A percentile compares a stretch with the other conserved stretches of the same genome.
phyloP scores from a whole-genome alignment of 106 monocot species.

The Dioscorea alata region DNA sequence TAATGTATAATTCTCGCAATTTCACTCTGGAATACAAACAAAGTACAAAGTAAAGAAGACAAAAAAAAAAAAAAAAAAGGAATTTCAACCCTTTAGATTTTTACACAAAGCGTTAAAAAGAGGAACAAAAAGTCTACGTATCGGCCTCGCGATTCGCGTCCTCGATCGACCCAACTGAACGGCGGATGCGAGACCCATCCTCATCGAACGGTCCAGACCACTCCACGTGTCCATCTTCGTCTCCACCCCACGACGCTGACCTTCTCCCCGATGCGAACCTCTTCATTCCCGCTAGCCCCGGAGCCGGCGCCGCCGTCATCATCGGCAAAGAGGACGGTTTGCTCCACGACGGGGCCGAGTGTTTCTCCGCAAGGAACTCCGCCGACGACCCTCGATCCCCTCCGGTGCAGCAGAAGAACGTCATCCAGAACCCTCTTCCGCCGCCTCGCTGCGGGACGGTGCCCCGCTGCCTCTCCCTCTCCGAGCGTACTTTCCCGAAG shows the following conservation, averaged over 20 bases:
- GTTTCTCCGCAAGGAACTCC: constrained; percentile 1
- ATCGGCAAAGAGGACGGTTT: neutral
- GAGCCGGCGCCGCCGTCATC: neutral
- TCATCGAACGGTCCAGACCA: constrained; percentile 1
- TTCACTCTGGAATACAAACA: too few species aligned
- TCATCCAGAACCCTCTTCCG: neutral
- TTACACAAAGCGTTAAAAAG: too few species aligned
- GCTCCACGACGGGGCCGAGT: neutral
- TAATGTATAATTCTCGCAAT: too few species aligned
- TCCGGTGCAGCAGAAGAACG: neutral
- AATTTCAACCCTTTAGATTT: too few species aligned
- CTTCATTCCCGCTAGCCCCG: constrained; percentile 1
- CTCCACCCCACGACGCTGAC: constrained; percentile 1
- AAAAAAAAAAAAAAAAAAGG: too few species aligned
- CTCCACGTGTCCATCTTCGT: neutral
- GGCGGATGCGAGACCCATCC: neutral
- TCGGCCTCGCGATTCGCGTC: neutral
- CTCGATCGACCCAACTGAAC: constrained; percentile 11
- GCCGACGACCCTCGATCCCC: neutral
- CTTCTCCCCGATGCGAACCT: constrained; percentile 7
- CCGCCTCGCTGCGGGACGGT: neutral
- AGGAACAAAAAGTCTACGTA: too few species aligned
- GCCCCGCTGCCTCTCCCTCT: constrained; percentile 14
- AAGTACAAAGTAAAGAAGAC: too few species aligned
- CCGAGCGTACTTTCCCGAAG: constrained; percentile 58